phyloP scores from a whole-genome alignment of 495 filamentous ascomycete genomes.

The Aspergillus cavernicola region DNA sequence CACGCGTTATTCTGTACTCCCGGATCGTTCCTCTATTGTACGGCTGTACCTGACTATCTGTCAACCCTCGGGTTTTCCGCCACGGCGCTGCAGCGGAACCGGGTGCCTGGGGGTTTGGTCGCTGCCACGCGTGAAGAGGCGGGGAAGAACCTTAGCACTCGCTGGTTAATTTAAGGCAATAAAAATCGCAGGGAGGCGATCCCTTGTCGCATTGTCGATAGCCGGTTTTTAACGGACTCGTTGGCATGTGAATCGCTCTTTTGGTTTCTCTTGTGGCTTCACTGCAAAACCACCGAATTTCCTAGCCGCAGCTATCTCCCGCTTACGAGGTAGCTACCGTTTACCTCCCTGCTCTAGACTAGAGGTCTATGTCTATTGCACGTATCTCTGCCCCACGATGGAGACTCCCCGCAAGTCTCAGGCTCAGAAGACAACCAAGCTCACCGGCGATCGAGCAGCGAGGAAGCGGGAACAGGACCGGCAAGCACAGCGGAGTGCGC shows the following conservation, averaged over 20 bases:
- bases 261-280: background rate
- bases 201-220: background rate
- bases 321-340: background rate
- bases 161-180: constrained; percentile 5
- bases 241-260: constrained; percentile 9
- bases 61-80: constrained; percentile 6
- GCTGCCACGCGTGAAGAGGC: constrained; percentile 10
- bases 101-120: background rate
- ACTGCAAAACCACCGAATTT: background rate
- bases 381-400: constrained; percentile 1
- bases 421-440: constrained; percentile 5
- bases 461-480: constrained; percentile 17
- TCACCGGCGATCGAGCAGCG: constrained; percentile 14
- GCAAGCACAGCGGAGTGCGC: constrained; percentile 16
- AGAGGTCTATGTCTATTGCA: background rate
- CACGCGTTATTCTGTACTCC: too few species aligned
- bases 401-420: constrained; percentile 6
- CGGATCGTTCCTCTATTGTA: too few species aligned
- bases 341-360: background rate
- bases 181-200: constrained; percentile 5
- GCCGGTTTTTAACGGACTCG: background rate
- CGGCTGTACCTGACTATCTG: too few species aligned
- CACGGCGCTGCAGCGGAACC: constrained; percentile 1
- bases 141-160: constrained; percentile 6
- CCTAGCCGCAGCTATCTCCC: background rate